Evolutionary conservation across 108 stramenopile species (phyloP), one percentile per base, ranked within the genome.

Genomic region (Licmophora abbreviata): DNA sequence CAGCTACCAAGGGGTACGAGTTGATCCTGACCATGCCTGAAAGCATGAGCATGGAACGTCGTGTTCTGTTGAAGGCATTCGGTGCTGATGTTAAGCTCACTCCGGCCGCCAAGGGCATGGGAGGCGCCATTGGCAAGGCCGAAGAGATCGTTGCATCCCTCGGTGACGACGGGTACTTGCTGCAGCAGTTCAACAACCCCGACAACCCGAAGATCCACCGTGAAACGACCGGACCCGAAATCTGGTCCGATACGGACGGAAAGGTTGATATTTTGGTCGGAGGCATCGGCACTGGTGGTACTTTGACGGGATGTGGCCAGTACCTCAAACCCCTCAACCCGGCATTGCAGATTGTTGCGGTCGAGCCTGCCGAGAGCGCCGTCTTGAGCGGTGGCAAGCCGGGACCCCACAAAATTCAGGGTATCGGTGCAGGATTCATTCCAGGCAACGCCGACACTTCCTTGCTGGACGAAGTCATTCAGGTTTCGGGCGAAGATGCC

Each of bases 141-240:
- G 76, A 77, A 63, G 51, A 69, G 10, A 63, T 80, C 50, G 61
- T 63, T 6, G 37, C 37, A 0, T 34, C 44, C 2, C 44, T 46
- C 78, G 61, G 83, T 80, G 43, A 54, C 12, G 5, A 83, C 85
- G 74, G 74, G 21, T 80, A 67, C 36, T 67, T 88, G 51, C 74
- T 88, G 24, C 86, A 94, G 62, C 95, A 95, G 69, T 95, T 93
- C 64, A 83, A 93, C 65, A 94, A 94, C 63, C 89, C 85, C 0
- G 93, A 91, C 54, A 96, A 96, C 70, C 90, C 87, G 5, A 88
- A 88, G 63, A 64, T 81, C 33, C 92, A 93, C 58, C 54, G 74
- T 31, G 86, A 81, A 49, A 84, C 86, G 17, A 88, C 86, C 8
- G 86, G 81, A 26, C 86, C 86, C 1, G 86, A 88, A 42, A 84